Percentiles rank a stretch among this genome's conserved stretches.
phyloP scores from a whole-genome alignment of 1,139 yeast genomes.

The Lodderomyces elongisporus region DNA sequence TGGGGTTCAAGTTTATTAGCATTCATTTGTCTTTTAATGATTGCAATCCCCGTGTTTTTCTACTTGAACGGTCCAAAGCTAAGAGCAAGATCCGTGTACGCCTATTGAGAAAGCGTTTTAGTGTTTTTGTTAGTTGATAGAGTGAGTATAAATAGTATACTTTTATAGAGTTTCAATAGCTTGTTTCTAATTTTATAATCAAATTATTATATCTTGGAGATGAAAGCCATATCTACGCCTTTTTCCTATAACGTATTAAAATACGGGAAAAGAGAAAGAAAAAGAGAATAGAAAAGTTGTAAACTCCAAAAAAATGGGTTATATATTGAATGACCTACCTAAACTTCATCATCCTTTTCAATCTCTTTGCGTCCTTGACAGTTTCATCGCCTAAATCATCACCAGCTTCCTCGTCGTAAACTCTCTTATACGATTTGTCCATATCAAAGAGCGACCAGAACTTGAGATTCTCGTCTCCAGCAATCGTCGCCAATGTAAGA shows the following conservation, averaged over 20 bases:
- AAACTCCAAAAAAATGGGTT: no score
- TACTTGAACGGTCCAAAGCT: constrained; percentile 30
- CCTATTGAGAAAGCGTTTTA: constrained; percentile 36
- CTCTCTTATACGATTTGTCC: constrained; percentile 29
- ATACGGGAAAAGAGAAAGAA: no score
- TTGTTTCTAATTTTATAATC: no score
- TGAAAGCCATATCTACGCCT: no score
- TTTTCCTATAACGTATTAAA: no score
- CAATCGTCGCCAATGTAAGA: constrained; percentile 85
- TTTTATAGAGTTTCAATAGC: no score
- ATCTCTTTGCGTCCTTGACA: constrained; percentile 16
- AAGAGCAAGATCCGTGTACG: constrained; percentile 21
- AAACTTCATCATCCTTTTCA: constrained; percentile 15
- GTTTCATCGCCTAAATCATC: constrained; percentile 17
- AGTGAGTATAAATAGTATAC: no score
- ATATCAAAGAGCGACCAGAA: constrained; percentile 89
- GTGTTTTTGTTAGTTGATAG: no score
- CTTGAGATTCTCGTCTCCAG: constrained; percentile 94
- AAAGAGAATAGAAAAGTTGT: no score
- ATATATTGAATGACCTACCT: no score
- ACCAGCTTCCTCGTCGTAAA: constrained; percentile 10
- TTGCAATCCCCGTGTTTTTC: constrained; percentile 36
- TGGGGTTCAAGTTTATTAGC: constrained; percentile 41
- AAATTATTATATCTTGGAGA: no score
- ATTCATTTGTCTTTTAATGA: constrained; percentile 24